A percentile compares a stretch with the other conserved stretches of the same genome.
Conservation (phyloP, 2,329 filamentous ascomycete genomes). For the Colletotrichum camelliae region DNA sequence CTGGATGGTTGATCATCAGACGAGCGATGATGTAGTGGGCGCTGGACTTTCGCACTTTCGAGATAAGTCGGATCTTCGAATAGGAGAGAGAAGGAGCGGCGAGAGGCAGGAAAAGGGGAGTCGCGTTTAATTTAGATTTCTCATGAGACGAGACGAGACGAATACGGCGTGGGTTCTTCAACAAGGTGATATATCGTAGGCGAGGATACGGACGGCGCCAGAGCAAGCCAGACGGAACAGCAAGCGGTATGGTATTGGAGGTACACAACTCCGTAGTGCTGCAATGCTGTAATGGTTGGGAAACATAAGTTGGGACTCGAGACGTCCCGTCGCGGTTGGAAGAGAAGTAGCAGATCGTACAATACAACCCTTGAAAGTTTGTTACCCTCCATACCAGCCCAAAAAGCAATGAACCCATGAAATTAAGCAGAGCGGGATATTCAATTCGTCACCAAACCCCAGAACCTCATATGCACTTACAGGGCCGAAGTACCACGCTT, state of each 20-base stretch:
- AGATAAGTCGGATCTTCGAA: neutral
- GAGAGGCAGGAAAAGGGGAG: neutral
- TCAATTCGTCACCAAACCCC: no score
- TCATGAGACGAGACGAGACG: constrained; percentile 1
- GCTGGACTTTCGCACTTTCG: neutral
- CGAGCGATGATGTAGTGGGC: neutral
- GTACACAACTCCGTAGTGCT: neutral
- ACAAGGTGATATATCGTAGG: neutral
- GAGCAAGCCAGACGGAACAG: neutral
- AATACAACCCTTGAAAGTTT: no score
- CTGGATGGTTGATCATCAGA: neutral
- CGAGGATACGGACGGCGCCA: neutral
- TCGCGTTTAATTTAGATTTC: neutral
- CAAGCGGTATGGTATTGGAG: neutral
- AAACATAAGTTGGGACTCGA: neutral
- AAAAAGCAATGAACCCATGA: no score
- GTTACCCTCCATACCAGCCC: no score
- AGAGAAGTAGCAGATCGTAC: neutral
- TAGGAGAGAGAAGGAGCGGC: neutral
- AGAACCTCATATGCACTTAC: no score
- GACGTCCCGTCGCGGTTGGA: neutral
- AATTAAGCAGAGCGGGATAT: no score
- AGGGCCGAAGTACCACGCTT: no score
- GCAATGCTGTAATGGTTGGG: neutral
- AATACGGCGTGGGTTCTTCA: constrained; percentile 17